phyloP scores from a whole-genome alignment of 345 rosid genomes.

The Eutrema heterophyllum region DNA sequence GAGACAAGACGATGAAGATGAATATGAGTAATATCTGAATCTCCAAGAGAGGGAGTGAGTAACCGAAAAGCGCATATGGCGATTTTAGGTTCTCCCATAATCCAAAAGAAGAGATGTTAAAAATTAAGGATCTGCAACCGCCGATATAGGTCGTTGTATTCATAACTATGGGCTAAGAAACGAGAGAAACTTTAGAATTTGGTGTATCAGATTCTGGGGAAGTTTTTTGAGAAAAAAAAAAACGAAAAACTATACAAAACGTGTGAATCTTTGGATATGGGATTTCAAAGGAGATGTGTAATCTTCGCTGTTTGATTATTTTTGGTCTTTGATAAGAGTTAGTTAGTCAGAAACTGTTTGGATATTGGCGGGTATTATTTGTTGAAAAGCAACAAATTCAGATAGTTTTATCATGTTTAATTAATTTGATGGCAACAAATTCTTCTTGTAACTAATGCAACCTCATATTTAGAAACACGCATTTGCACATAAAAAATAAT shows the following conservation, averaged over 20 bases:
- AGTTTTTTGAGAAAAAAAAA: background rate
- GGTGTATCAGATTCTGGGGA: background rate
- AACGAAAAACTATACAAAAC: background rate
- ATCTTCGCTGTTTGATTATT: background rate
- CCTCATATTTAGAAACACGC: background rate
- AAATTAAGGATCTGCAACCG: background rate
- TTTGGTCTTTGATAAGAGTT: background rate
- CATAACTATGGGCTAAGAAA: slow-evolving; percentile 1
- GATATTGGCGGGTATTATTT: background rate
- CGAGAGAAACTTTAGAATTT: background rate
- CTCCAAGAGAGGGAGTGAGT: slow-evolving; percentile 24
- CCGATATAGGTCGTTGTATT: background rate
- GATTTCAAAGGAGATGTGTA: background rate
- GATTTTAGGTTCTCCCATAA: slow-evolving; percentile 17
- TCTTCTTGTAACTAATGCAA: background rate
- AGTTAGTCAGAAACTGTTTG: background rate
- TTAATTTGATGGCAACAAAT: background rate
- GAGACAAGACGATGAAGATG: background rate
- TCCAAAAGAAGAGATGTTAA: slow-evolving; percentile 20
- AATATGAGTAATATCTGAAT: slow-evolving; percentile 8
- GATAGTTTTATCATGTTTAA: background rate
- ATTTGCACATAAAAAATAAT: no score
- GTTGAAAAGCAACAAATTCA: background rate
- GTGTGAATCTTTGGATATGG: background rate
- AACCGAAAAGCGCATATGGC: background rate